These are phyloP conservation scores for Ceratobasidium sp. DNA, from an alignment of 1,284 basidiomycete species.

Conservation along the genomic window DNA sequence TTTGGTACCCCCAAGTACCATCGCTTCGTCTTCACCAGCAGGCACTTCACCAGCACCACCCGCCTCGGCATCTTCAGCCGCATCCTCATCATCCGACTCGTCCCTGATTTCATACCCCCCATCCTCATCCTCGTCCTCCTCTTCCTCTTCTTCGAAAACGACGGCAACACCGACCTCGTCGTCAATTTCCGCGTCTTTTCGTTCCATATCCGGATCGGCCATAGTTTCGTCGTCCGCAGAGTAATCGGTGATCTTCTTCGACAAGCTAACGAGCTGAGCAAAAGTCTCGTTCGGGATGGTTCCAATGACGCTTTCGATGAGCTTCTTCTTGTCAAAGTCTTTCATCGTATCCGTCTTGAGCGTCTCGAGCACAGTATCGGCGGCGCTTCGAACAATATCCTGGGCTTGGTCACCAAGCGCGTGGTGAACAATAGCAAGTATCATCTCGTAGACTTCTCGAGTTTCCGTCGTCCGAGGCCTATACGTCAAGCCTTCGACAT, in stretches of 20 bases:
- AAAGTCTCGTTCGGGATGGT: conserved; percentile 81
- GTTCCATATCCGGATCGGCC: conserved; percentile 79
- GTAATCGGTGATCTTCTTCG: conserved; percentile 98
- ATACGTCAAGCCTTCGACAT: conserved; percentile 93
- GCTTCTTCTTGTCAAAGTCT: conserved; percentile 98
- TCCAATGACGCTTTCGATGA: conserved; percentile 87
- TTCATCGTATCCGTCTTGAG: conserved; percentile 93
- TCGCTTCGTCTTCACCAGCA: conserved; percentile 66
- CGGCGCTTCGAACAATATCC: conserved; percentile 94
- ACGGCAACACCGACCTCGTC: conserved; percentile 96
- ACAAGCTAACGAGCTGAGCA: conserved; percentile 85
- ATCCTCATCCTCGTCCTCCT: conserved; percentile 90
- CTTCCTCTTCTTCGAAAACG: conserved; percentile 95
- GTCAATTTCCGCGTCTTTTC: conserved; percentile 85
- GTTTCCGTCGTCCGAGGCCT: conserved; percentile 95
- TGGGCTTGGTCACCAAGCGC: conserved; percentile 94
- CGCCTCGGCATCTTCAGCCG: conserved; percentile 57
- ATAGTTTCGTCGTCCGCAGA: conserved; percentile 85
- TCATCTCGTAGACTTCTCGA: conserved; percentile 93
- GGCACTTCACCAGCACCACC: conserved; percentile 64
- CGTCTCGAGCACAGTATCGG: conserved; percentile 90
- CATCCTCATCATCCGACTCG: conserved; percentile 79
- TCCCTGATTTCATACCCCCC: conserved; percentile 81
- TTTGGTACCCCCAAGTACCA: conserved; percentile 79
- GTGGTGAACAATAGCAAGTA: conserved; percentile 86